Evolutionary conservation across 2,329 filamentous ascomycete species (phyloP), one percentile per base, ranked within the genome.

Genomic region (Pseudogymnoascus sp.): DNA sequence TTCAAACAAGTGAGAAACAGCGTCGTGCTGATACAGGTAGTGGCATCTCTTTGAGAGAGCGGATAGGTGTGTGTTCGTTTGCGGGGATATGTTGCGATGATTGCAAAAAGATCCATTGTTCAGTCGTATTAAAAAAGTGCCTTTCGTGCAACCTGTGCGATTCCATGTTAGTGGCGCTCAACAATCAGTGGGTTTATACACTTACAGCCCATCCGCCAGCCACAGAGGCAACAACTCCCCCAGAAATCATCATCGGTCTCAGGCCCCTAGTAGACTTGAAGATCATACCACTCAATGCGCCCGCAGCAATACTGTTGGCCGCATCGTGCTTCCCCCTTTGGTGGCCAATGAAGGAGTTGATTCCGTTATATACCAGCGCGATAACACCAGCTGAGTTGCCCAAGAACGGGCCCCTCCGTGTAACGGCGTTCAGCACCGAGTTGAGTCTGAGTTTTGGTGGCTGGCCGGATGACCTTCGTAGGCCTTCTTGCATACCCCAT

Each of bases 361-460:
- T 82, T 62, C 90, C 90, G 78, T 98, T 99, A 79, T 99, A 99
- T 61, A 92, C 87, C 82, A 99, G 93, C 35, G 96, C 95, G 62
- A 99, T 87, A 35, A 98, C 93, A 73, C 92, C 95, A 1, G 93
- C 93, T 33, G 91, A 96, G 81, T 99, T 99, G 46, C 95, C 95
- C 70, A 99, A 77, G 78, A 97, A 99, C 11, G 95, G 95, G 3
- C 95, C 95, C 76, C 95, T 83, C 72, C 95, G 81, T 65, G 95
- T 99, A 66, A 99, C 87, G 63, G 92, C 91, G 81, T 99, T 99
- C 69, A 99, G 85, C 22, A 96, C 91, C 65, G 90, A 90, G 82
- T 99, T 99, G 68, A 99, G 82, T 66, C 92, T 87, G 75, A 99
- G 83, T 81, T 96, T 96, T 10, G 95, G 93, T 38, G 93, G 88